These are phyloP conservation scores for Berberis thunbergii DNA, from an alignment of 164 flowering plant species.

Conservation along the genomic window DNA sequence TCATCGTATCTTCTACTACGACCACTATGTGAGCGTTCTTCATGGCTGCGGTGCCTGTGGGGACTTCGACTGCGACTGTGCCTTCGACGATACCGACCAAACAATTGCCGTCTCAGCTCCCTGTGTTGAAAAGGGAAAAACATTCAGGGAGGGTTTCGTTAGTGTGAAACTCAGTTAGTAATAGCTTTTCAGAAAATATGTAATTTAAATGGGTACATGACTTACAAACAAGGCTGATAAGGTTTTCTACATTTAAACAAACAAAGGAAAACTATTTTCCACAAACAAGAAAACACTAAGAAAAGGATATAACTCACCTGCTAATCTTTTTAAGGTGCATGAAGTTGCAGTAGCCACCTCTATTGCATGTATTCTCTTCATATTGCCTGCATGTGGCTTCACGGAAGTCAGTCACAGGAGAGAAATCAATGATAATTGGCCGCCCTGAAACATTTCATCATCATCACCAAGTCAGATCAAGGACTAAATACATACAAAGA, in stretches of 20 bases:
- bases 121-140: conserved; percentile 18
- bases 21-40: conserved; percentile 47
- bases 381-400: conserved; percentile 95
- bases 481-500: background rate
- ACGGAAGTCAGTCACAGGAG: conserved; percentile 92
- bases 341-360: conserved; percentile 92
- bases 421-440: conserved; percentile 89
- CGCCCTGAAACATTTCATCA: conserved; percentile 38
- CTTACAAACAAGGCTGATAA: background rate
- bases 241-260: background rate
- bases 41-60: conserved; percentile 51
- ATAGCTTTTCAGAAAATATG: too few relatives aligned
- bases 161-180: too few relatives aligned
- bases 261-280: too few relatives aligned
- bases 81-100: conserved; percentile 49
- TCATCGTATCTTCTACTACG: conserved; percentile 52
- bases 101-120: conserved; percentile 67
- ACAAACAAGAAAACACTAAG: too few relatives aligned
- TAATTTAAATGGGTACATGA: background rate
- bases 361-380: conserved; percentile 78
- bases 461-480: background rate
- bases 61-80: conserved; percentile 58
- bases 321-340: conserved; percentile 90
- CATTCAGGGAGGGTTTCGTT: too few relatives aligned
- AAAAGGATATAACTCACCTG: conserved; percentile 31